A percentile compares a stretch with the other conserved stretches of the same genome.
Conservation (phyloP, 345 rosid species). For the Rhodomyrtus tomentosa region DNA sequence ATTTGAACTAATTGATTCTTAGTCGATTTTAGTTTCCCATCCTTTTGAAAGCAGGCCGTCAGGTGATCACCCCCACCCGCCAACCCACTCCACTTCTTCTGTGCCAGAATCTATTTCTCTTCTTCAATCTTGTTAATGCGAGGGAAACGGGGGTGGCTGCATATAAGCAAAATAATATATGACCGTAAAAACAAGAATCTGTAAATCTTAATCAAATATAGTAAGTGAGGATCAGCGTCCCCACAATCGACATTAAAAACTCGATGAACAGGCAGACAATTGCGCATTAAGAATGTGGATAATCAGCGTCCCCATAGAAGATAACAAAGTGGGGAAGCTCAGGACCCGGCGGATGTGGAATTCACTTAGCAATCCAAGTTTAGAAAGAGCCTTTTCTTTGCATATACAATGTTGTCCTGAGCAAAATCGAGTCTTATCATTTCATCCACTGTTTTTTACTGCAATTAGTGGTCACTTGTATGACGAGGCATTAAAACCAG, state of each 20-base stretch:
- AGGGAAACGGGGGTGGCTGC: no score
- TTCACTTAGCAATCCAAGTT: background rate
- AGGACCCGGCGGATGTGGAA: background rate
- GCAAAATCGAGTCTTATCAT: background rate
- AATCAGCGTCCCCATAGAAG: background rate
- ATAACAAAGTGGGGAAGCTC: background rate
- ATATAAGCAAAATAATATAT: no score
- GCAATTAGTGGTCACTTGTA: slow-evolving; percentile 4
- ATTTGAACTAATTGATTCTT: background rate
- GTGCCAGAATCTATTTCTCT: background rate
- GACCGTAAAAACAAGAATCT: no score
- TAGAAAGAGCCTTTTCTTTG: background rate
- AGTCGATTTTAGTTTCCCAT: background rate
- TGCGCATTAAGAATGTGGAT: background rate
- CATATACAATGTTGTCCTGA: background rate
- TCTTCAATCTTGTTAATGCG: no score
- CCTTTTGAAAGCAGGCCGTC: background rate
- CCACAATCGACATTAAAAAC: background rate
- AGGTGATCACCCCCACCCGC: background rate
- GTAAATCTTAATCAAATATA: no score
- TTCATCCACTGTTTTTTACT: slow-evolving; percentile 7
- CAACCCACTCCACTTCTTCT: background rate
- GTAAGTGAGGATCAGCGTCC: background rate
- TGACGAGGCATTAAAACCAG: background rate
- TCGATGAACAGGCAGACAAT: background rate